Base-by-base conservation (phyloP, 805 yeast species). In the Brettanomyces anomalus region DNA sequence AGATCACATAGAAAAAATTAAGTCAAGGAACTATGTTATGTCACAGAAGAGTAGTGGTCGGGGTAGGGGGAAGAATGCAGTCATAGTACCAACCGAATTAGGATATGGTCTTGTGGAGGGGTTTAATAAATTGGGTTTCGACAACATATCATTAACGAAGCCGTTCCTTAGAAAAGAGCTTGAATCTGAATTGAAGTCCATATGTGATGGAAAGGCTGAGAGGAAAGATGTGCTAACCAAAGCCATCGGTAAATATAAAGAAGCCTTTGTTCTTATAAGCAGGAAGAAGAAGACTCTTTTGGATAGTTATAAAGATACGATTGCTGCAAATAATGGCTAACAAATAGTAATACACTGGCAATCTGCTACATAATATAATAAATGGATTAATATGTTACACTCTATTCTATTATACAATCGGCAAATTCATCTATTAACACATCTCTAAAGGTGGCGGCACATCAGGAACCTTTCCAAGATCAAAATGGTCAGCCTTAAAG, bases 21-120 rank as follows among this genome's bases (percentile, higher is more conserved):
- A 74, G 24, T 60, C 61, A 10, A 64, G 98, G 42, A 77, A 78
- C 16, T 94, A 89, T 54, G 75, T 85, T 4, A 63, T 61, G 15
- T 78, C 72, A 49, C 50, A 49, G 15, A 63, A 58, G 42, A 65
- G 60, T 36, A 56, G 64, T 5, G 35, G 68, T 37, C 6, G 28
- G 10, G 66, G 70, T 8, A 67, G 62, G 46, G 49, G 49, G 4
- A 64, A 63, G 36, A 65, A 66, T 19, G 64, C 64, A 1, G 66
- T 68, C 40, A 61, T 93, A 13, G 65, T 82, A 5, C 98, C 99
- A 0, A 80, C 96, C 0, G 73, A 74, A 6, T 65, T 93, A 8
- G 99, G 98, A 0, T 77, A 82, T 62, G 88, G 93, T 0, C 65
- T 93, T 10, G 90, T 87, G 24, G 89, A 83, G 55, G 96, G 96